These are phyloP conservation scores for Heritiera fomes DNA, from an alignment of 345 rosid genomes.

Conservation along the genomic window DNA sequence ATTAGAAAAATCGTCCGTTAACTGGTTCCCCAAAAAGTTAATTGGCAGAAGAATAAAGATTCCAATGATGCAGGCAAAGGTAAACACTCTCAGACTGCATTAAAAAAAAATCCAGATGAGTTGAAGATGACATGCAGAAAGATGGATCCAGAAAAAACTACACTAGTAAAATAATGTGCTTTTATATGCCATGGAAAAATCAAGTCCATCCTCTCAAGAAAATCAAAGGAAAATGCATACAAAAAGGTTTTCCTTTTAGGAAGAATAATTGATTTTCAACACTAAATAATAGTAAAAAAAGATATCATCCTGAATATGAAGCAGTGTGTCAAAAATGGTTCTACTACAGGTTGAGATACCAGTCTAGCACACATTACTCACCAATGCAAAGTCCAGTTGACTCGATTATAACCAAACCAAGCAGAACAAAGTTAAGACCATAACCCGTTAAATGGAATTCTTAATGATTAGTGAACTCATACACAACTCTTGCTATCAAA, in stretches of 20 bases:
- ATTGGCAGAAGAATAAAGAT: constrained; percentile 77
- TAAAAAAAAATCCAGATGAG: neutral
- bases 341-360: neutral
- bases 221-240: neutral
- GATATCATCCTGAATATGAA: neutral
- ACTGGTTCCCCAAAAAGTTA: constrained; percentile 75
- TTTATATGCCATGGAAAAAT: neutral
- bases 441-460: neutral
- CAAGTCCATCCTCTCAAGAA: neutral
- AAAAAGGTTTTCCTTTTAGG: neutral
- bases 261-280: neutral
- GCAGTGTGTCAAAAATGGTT: neutral
- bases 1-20: constrained; percentile 52
- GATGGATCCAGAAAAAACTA: neutral
- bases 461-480: neutral
- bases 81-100: constrained; percentile 71
- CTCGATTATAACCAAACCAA: neutral
- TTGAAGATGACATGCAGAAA: neutral
- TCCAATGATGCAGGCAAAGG: constrained; percentile 66
- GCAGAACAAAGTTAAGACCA: neutral
- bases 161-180: neutral
- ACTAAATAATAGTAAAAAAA: neutral
- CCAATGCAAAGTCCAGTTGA: neutral
- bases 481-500: constrained; percentile 1
- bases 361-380: neutral